Evolutionary conservation across 2,329 filamentous ascomycete species (phyloP), one percentile per base, ranked within the genome.

Genomic region (Penicillium expansum): DNA sequence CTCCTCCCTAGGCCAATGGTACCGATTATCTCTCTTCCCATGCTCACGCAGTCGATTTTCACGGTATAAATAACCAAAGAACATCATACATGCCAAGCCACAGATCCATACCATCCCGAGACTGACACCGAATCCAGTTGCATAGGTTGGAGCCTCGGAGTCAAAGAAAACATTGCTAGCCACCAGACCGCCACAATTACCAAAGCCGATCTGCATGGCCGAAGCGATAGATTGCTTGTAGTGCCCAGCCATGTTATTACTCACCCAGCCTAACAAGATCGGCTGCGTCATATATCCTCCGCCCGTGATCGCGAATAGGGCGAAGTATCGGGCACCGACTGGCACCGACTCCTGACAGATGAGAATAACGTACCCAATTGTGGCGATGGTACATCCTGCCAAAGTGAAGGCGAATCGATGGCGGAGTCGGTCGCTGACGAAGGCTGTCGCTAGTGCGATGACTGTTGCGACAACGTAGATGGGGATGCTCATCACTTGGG

Each of bases 401-500:
- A 86, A 75, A 35, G 81, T 80, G 71, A 85, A 86, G 11, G 73
- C 72, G 58, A 80, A 85, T 0, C 83, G 80, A 57, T 80, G 79
- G 39, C 76, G 79, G 4, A 80, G 67, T 0, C 75, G 69, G 62
- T 86, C 83, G 1, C 82, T 82, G 7, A 74, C 62, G 62, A 77
- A 79, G 0, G 82, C 80, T 27, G 75, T 75, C 1, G 79, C 48
- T 0, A 87, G 74, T 3, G 83, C 79, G 1, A 85, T 66, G 4
- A 84, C 82, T 48, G 87, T 85, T 14, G 89, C 87, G 0, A 84
- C 81, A 67, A 88, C 81, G 69, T 83, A 82, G 61, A 86, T 82
- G 4, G 82, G 80, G 20, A 82, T 76, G 0, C 76, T 76, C 69
- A 79, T 72, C 11, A 84, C 64, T 76, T 84, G 60, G 67, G 83